These are phyloP conservation scores for Bryum argenteum DNA, from an alignment of 225 moss, liverwort and hornwort species.

Conservation along the genomic window DNA sequence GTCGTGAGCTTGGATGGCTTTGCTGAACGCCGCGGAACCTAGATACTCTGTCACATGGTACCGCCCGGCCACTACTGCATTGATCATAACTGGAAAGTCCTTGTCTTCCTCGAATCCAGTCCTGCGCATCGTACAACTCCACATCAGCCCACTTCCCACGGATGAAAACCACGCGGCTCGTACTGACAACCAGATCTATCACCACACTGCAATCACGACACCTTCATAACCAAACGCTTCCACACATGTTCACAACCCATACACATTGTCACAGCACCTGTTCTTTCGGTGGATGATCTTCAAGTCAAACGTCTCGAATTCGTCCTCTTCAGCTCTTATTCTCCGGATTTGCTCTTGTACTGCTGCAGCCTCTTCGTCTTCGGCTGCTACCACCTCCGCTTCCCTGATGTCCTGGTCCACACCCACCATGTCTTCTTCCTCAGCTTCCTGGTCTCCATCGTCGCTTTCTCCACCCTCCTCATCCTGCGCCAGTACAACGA, in stretches of 20 bases:
- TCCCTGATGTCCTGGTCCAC: slow-evolving; percentile 60
- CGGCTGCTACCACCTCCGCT: slow-evolving; percentile 87
- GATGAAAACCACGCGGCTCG: not conserved
- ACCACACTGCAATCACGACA: not conserved
- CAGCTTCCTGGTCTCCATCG: slow-evolving; percentile 55
- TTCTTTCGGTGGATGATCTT: slow-evolving; percentile 97
- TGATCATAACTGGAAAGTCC: slow-evolving; percentile 66
- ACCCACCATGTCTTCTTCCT: slow-evolving; percentile 54
- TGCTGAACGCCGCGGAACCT: slow-evolving; percentile 98
- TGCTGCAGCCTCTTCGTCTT: slow-evolving; percentile 93
- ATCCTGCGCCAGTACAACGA: slow-evolving; percentile 29
- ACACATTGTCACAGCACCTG: slow-evolving; percentile 36
- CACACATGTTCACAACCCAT: not conserved
- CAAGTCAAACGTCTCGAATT: slow-evolving; percentile 94
- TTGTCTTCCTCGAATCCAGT: slow-evolving; percentile 56
- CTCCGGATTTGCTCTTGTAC: slow-evolving; percentile 96
- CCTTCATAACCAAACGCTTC: not conserved
- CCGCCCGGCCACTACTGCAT: slow-evolving; percentile 55
- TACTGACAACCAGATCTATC: not conserved
- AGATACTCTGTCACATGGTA: slow-evolving; percentile 98
- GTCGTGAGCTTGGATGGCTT: slow-evolving; percentile 98
- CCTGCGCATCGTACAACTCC: slow-evolving; percentile 31
- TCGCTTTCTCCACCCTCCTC: slow-evolving; percentile 64
- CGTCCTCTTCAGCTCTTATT: slow-evolving; percentile 96
- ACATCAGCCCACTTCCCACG: not conserved